phyloP scores from a whole-genome alignment of 768 basidiomycete species.

The Dacryopinax primogenitus region DNA sequence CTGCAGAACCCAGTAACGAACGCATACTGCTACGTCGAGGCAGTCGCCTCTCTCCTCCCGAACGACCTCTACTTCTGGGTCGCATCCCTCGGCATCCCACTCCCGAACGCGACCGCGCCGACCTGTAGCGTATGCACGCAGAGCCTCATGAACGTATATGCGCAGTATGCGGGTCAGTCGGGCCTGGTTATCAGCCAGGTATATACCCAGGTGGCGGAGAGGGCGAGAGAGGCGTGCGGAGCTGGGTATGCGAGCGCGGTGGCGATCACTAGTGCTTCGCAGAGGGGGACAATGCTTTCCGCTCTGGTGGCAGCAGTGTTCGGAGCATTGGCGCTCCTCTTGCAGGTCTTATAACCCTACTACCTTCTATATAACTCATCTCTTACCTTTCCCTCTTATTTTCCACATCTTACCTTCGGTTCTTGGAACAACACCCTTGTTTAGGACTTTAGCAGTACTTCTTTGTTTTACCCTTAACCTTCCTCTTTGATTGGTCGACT shows the following conservation, averaged over 20 bases:
- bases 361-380: too few relatives aligned
- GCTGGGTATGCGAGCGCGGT: conserved; percentile 28
- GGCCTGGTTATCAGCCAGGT: conserved; percentile 10
- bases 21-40: conserved; percentile 62
- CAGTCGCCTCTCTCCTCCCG: conserved; percentile 42
- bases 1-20: conserved; percentile 42
- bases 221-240: conserved; percentile 42
- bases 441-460: not conserved
- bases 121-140: conserved; percentile 56
- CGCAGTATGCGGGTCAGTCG: conserved; percentile 17
- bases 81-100: conserved; percentile 44
- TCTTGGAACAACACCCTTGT: not conserved
- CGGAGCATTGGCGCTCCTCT: not conserved
- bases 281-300: not conserved
- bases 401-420: not conserved
- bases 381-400: not conserved
- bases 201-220: conserved; percentile 30
- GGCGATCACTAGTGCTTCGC: not conserved
- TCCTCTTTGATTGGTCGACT: not conserved
- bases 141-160: conserved; percentile 44
- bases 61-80: conserved; percentile 62
- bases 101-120: conserved; percentile 39
- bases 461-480: not conserved
- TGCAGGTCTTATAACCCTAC: not conserved
- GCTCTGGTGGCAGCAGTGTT: not conserved